Evolutionary conservation across 1,284 basidiomycete species (phyloP), one percentile per base, ranked within the genome.

Genomic region (Pyrrhoderma lamaoense): DNA sequence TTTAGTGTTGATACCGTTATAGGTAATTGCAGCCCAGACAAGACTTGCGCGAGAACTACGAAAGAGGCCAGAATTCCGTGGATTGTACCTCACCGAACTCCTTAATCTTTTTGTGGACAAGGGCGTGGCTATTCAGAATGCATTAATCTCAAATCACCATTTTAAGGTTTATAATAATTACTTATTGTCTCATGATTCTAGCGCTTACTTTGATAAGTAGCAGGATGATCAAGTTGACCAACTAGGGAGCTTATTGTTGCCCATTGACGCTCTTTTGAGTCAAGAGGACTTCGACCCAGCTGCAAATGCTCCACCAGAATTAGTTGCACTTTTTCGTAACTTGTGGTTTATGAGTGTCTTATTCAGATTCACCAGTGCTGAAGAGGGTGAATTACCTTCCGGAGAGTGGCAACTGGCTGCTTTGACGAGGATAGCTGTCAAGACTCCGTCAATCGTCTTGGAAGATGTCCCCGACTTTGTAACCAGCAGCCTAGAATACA

Each of bases 301-400:
- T 37, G 56, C 71, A 11, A 66, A 76, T 35, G 65, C 85, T 16
- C 75, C 82, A 2, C 63, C 78, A 1, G 83, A 84, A 42, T 65
- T 90, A n/a, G 83, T 89, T 3, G 75, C 82, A 3, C 73, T 92
- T 16, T 99, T 97, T 77, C 80, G 94, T 44, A 93, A 93, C 64
- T 77, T 94, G 70, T 99, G 95, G 95, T 92, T 96, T 68, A 69
- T 97, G 11, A 92, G 89, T 61, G 80, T 89, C 16, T 75, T 97
- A 13, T 93, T 93, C 61, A 81, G 86, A 35, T 86, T 92, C 58
- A 83, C 66, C 52, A 71, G 57, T 56, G 65, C 54, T 66, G 78
- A 61, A 65, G 75, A 54, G 66, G 70, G 63, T 53, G 75, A 78
- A 45, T 73, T 71, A 39, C 72, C 73, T 36, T 81, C 86, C 3